Evolutionary conservation across 768 basidiomycete genomes (phyloP), one percentile per base, ranked within the genome.

Genomic region (Tephrocybe sp.): DNA sequence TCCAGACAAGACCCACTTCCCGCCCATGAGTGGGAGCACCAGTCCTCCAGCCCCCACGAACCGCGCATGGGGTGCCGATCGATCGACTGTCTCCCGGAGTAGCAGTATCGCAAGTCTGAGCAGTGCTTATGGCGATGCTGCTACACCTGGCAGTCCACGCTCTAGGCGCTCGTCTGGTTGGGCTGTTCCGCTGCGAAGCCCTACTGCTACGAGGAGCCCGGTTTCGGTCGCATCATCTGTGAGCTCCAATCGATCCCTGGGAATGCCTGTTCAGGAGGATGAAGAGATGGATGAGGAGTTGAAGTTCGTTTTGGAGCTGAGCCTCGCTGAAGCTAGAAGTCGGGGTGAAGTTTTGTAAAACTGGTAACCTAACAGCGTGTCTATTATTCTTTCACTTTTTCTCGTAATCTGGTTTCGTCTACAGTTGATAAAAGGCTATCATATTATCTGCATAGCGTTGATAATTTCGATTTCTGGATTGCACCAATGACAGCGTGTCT

Each of bases 201-300:
- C 51, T 23, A 28, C 24, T n/a, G 33, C 14, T 17, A 61, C 61
- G 8, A 12, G 58, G n/a, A 51, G 42, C 21, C 18, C 45, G n/a
- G n/a, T 36, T 14, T 41, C 39, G 44, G 40, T 51, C 34, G 34
- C 34, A 34, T 60, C 33, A 30, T 50, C 50, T 26, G 51, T 24
- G 37, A 45, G 50, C 51, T 56, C 26, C 45, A 24, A 46, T 61
- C 37, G 53, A 59, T 36, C 52, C 46, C 3, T 51, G 60, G 45
- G 51, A 50, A 23, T 24, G 34, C 48, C 48, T 20, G 7, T 39
- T 9, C n/a, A 39, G 4, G 20, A 39, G 24, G 54, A 43, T 0
- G 74, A 73, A 9, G 75, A 77, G 14, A 74, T 82, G 58, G 86
- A 90, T 51, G 84, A 79, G 14, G 86, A 89, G 56, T 58, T 90